These are phyloP conservation scores for Incumbomyces delicatus DNA, from an alignment of 2,329 filamentous ascomycete species.

Conservation along the genomic window DNA sequence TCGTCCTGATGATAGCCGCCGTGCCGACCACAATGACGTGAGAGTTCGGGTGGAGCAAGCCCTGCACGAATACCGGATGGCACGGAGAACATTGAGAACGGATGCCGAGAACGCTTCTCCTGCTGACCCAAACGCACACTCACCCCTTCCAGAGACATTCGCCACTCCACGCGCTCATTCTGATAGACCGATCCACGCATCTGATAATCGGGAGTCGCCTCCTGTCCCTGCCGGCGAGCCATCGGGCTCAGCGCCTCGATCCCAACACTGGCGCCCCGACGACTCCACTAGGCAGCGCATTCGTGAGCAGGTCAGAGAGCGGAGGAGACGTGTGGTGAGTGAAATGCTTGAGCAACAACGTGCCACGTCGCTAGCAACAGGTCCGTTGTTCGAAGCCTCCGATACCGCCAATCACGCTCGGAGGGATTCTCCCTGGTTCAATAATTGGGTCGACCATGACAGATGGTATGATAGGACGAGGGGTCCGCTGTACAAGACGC, in stretches of 20 bases:
- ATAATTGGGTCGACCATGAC: not conserved
- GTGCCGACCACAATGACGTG: not conserved
- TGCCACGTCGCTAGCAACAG: not conserved
- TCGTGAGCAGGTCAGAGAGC: not conserved
- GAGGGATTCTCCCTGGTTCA: too few species aligned
- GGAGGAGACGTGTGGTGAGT: not conserved
- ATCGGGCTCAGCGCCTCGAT: too few species aligned
- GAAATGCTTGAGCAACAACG: not conserved
- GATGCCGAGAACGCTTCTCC: not conserved
- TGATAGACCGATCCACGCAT: not conserved
- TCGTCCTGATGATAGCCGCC: not conserved
- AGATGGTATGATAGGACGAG: not conserved
- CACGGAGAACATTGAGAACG: not conserved
- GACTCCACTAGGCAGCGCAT: not conserved
- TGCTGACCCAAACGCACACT: too few species aligned
- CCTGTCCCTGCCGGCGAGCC: too few species aligned
- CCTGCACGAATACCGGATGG: constrained; percentile 4
- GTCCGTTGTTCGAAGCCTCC: not conserved
- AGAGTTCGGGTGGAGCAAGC: constrained; percentile 3
- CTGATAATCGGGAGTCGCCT: not conserved
- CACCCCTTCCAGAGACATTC: too few species aligned
- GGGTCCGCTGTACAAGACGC: not conserved
- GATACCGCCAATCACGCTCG: too few species aligned
- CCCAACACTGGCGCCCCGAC: not conserved
- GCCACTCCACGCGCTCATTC: not conserved